A percentile compares a stretch with the other conserved stretches of the same genome.
These are phyloP conservation scores for Alternaria sp. DNA, from an alignment of 2,329 filamentous ascomycete genomes.

Conservation along the genomic window DNA sequence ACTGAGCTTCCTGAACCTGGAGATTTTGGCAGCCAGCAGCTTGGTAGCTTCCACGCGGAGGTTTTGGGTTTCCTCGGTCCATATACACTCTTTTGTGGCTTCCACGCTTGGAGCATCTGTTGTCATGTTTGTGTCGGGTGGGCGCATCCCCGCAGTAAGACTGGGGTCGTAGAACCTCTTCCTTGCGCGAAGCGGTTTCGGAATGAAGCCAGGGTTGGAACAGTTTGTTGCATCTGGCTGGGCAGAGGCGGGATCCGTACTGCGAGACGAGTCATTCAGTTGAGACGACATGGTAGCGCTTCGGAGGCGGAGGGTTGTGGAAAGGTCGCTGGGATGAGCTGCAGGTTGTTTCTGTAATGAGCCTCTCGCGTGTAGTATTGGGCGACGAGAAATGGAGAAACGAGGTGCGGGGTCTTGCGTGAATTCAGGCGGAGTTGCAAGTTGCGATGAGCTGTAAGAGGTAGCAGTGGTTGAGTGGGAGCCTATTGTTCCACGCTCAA, in stretches of 20 bases:
- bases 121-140: background rate
- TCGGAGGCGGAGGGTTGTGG: background rate
- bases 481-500: background rate
- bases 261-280: background rate
- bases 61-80: background rate
- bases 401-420: background rate
- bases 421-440: background rate
- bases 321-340: background rate
- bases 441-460: background rate
- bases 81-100: background rate
- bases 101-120: background rate
- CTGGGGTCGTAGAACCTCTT: background rate
- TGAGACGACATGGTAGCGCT: background rate
- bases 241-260: background rate
- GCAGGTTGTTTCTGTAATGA: background rate
- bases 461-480: background rate
- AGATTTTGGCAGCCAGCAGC: background rate
- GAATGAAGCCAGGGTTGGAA: background rate
- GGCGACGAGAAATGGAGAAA: background rate
- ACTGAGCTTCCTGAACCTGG: background rate
- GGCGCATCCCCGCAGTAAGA: background rate
- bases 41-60: background rate
- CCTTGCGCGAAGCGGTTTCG: background rate
- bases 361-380: background rate
- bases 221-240: background rate